Base-by-base conservation (phyloP, 108 stramenopile genomes). In the Parietichytrium sp. region DNA sequence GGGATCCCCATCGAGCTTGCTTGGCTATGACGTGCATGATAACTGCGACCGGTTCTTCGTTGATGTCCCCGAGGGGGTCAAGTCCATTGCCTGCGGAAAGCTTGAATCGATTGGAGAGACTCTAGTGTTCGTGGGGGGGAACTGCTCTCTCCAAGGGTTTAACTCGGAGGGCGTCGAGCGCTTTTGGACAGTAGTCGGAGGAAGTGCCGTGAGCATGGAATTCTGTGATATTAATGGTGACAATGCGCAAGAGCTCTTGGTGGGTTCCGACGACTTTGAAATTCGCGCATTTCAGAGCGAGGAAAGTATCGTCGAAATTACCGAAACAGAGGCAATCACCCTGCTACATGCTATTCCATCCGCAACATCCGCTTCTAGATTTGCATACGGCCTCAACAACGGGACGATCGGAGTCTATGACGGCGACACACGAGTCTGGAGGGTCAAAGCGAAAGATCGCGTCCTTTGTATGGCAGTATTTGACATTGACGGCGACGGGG, bases 131-230 rank as follows among this genome's bases (percentile, higher is more conserved):
- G 90, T 87, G 3, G 91, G 91, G 1, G 91, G 91, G 4, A 89
- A 91, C 84, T 91, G 91, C 84, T 84, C 84, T 13, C 47, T 91
- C 12, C 84, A 89, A 27, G 91, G 89, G 15, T 89, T 90, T 53
- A 86, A 88, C 49, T 7, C 3, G 13, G n/a, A 38, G 3, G 88
- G 87, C 47, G 30, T 61, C 3, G 86, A 86, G 54, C 50, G 48
- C 47, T 89, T 90, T 18, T 91, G 91, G 91, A 90, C 88, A 12
- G 91, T 91, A 38, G 88, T 89, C 0, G 89, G 90, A 3, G 91
- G 89, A 79, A 80, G 87, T 36, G 88, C 89, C 3, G 51, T 85
- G 18, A 54, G 85, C 3, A 81, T 91, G 86, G 33, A 86, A 10
- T 31, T 29, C 18, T 84, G 85, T 42, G 81, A 36, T 0, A 20